These are phyloP conservation scores for Fonsecaea pedrosoi DNA, from an alignment of 2,329 filamentous ascomycete genomes.

Conservation along the genomic window DNA sequence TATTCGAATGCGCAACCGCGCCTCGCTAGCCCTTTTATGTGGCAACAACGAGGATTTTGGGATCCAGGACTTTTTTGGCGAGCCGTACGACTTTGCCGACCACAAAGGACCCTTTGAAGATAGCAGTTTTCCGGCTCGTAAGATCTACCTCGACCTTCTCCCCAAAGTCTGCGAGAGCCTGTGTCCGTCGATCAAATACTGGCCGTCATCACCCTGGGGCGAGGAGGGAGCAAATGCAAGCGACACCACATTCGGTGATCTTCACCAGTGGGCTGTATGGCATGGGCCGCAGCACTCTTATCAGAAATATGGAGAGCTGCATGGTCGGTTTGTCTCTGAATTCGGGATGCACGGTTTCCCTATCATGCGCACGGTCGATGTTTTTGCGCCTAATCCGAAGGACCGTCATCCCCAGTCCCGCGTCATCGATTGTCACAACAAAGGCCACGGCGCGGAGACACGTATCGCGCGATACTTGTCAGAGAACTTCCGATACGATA, in stretches of 20 bases:
- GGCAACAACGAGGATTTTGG: slow-evolving; percentile 97
- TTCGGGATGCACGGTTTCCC: slow-evolving; percentile 96
- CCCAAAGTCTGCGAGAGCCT: slow-evolving; percentile 73
- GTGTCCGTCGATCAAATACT: slow-evolving; percentile 71
- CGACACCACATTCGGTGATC: slow-evolving; percentile 82
- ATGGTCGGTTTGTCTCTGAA: slow-evolving; percentile 90
- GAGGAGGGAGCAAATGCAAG: slow-evolving; percentile 74
- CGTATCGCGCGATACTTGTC: slow-evolving; percentile 85
- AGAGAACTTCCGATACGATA: slow-evolving; percentile 74
- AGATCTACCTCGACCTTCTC: slow-evolving; percentile 90
- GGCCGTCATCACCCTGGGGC: slow-evolving; percentile 85
- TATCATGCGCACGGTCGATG: slow-evolving; percentile 76
- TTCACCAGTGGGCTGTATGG: slow-evolving; percentile 84
- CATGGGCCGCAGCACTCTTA: slow-evolving; percentile 73
- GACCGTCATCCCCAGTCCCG: slow-evolving; percentile 84
- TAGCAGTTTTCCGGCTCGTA: slow-evolving; percentile 88
- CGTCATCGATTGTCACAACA: slow-evolving; percentile 94
- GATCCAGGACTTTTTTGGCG: slow-evolving; percentile 81
- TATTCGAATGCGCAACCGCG: slow-evolving; percentile 77
- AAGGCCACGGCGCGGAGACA: slow-evolving; percentile 85
- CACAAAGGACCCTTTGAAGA: slow-evolving; percentile 85
- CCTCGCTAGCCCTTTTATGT: slow-evolving; percentile 84
- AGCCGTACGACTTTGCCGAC: slow-evolving; percentile 73
- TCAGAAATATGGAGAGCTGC: slow-evolving; percentile 83
- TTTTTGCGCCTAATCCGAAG: slow-evolving; percentile 70